These are phyloP conservation scores for Rhizopogon vulgaris DNA, from an alignment of 768 basidiomycete species.

Conservation along the genomic window DNA sequence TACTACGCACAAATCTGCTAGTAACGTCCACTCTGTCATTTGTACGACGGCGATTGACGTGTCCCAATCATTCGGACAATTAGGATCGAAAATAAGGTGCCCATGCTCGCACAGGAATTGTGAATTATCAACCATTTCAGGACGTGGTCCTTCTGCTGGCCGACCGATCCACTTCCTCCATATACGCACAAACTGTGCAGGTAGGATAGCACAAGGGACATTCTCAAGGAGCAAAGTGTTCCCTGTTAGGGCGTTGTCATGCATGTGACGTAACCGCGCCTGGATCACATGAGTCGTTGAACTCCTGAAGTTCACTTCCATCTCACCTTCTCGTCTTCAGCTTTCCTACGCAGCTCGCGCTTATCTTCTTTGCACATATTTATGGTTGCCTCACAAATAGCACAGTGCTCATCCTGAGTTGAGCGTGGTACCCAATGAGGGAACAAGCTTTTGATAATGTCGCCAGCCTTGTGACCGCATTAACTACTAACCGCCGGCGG, in stretches of 20 bases:
- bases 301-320: neutral
- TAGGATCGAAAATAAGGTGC: constrained; percentile 61
- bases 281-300: constrained; percentile 22
- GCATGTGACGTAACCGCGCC: constrained; percentile 60
- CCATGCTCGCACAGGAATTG: constrained; percentile 64
- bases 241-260: constrained; percentile 46
- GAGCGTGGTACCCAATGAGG: constrained; percentile 58
- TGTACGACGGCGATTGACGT: constrained; percentile 50
- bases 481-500: neutral
- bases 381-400: constrained; percentile 53
- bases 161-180: constrained; percentile 70
- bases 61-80: constrained; percentile 52
- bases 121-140: constrained; percentile 56
- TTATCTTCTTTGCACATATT: constrained; percentile 57
- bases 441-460: constrained; percentile 50
- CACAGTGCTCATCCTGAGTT: constrained; percentile 47
- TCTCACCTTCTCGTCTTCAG: constrained; percentile 74
- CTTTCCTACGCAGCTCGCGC: constrained; percentile 53
- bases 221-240: constrained; percentile 41
- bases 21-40: constrained; percentile 56
- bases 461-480: constrained; percentile 42
- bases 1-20: constrained; percentile 50
- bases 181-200: constrained; percentile 51
- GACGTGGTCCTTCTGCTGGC: constrained; percentile 50
- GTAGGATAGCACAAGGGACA: constrained; percentile 51